Percentiles rank a stretch among this genome's conserved stretches.
Evolutionary conservation across 129 eudicot species (phyloP).

Genomic region (Flaveria sonorensis): DNA sequence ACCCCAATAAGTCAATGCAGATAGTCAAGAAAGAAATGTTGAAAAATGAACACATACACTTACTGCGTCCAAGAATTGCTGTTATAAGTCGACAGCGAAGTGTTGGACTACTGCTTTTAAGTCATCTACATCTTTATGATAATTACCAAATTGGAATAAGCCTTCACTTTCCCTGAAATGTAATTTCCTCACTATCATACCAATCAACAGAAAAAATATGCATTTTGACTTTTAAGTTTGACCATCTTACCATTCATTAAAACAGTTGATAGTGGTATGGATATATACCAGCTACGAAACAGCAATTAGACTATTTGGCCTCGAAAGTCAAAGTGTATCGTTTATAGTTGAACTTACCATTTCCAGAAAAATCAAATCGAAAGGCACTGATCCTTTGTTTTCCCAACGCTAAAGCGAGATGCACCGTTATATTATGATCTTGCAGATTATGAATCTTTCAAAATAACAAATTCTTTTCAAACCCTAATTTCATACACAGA

Average conservation of each 20-base stretch:
- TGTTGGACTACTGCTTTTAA: conserved; percentile 56
- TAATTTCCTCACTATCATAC: too few relatives aligned
- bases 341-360: neutral
- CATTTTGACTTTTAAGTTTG: neutral
- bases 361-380: neutral
- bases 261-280: neutral
- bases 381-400: too few relatives aligned
- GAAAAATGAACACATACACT: conserved; percentile 41
- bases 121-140: conserved; percentile 61
- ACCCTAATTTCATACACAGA: too few relatives aligned
- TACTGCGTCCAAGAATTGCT: conserved; percentile 76
- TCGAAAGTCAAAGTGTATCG: neutral
- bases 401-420: too few relatives aligned
- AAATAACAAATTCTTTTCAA: too few relatives aligned
- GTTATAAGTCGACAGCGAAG: conserved; percentile 48
- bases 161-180: conserved; percentile 8
- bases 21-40: too few relatives aligned
- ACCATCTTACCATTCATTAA: neutral
- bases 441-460: too few relatives aligned
- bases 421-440: too few relatives aligned
- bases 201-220: neutral
- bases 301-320: neutral
- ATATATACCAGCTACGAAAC: neutral
- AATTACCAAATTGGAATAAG: conserved; percentile 41
- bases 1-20: conserved; percentile 17